phyloP scores from a whole-genome alignment of 495 filamentous ascomycete species.

The Usnea hakonensis region DNA sequence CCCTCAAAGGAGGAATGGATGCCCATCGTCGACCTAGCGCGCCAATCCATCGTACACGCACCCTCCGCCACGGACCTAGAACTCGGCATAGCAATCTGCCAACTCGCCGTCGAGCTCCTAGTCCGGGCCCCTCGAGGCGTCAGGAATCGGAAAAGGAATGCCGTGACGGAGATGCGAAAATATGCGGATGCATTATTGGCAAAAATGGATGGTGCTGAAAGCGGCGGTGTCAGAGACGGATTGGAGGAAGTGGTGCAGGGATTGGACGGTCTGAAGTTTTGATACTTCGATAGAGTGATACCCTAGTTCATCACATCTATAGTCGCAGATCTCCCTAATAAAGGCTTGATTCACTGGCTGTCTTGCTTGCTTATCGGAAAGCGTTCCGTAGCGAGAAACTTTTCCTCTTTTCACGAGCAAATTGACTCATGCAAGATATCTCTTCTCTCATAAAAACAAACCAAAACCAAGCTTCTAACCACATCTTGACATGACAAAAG shows the following conservation, averaged over 20 bases:
- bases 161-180: not conserved
- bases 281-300: not conserved
- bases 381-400: too few species aligned
- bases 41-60: not conserved
- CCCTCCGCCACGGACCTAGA: slow-evolving; percentile 26
- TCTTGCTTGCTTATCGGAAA: too few species aligned
- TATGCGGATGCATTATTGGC: not conserved
- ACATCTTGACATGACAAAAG: too few species aligned
- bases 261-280: not conserved
- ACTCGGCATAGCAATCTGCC: slow-evolving; percentile 41
- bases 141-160: slow-evolving; percentile 32
- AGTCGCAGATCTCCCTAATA: too few species aligned
- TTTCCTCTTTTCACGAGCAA: too few species aligned
- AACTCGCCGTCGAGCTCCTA: slow-evolving; percentile 44
- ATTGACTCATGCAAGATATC: too few species aligned
- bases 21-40: slow-evolving; percentile 33
- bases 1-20: slow-evolving; percentile 43
- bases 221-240: slow-evolving; percentile 11
- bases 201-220: not conserved
- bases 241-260: slow-evolving; percentile 9
- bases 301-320: too few species aligned
- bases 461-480: too few species aligned
- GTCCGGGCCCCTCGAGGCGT: slow-evolving; percentile 36
- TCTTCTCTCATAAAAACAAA: too few species aligned
- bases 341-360: too few species aligned